Evolutionary conservation across 1,139 yeast genomes (phyloP), one percentile per base, ranked within the genome.

Genomic region (Arxiozyma bovina): DNA sequence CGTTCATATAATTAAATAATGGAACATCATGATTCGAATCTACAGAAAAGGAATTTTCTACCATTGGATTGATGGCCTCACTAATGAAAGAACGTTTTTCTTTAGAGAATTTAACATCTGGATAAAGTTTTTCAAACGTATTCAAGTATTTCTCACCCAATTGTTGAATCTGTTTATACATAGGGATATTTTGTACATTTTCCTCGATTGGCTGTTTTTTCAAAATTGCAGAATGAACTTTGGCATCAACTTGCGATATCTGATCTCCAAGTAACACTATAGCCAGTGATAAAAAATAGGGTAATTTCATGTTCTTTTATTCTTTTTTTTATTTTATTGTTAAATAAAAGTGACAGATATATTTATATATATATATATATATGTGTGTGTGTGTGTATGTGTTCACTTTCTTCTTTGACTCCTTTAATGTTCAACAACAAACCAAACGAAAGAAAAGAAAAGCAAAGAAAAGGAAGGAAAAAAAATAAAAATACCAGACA

Each of bases 1-100:
- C 97, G 70, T 93, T 91, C 74, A 87, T 75, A 73, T 91, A 93
- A 76, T 93, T 90, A 62, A 93, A 84, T 70, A 93, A 80, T 8
- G 98, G 98, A 50, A 87, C 78, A 58, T 85, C 85, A 64, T 81
- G 86, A 52, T 77, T 79, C 41, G 65, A 69, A 11, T 51, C 42
- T 4, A 45, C 48, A 15, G 45, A 43, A 34, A 44, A 43, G 3
- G 55, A 50, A 20, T 44, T 27, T n/a, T 46, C 44, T 30, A 63
- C 60, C 25, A 52, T 48, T 41, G 49, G 50, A 15, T 51, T 42
- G 20, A 46, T 42, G 18, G 21, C 43, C 18, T 42, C 23, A 3
- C 55, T 45, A 45, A 56, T 61, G 52, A 64, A 63, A 17, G 62
- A 65, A 56, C 62, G 70, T 46, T 34, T 34, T 47, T 62, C 61